Percentiles rank a stretch among this genome's conserved stretches.
Evolutionary conservation across 495 filamentous ascomycete genomes (phyloP).

Genomic region (Neurospora sp.): DNA sequence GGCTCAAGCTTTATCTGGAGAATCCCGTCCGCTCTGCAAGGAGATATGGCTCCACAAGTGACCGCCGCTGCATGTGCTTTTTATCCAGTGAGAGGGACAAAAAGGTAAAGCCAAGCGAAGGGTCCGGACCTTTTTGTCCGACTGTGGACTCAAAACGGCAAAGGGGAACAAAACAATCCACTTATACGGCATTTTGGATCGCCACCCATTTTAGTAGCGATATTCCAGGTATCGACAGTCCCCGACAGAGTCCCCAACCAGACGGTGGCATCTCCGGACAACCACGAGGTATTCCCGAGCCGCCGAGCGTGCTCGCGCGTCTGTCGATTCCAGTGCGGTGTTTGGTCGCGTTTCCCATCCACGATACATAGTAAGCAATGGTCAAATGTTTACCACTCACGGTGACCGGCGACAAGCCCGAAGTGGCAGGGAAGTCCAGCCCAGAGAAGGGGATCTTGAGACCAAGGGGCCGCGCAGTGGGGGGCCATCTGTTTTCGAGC

Average conservation of each 20-base stretch:
- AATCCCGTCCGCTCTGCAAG: not conserved
- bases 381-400: not conserved
- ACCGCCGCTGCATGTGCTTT: not conserved
- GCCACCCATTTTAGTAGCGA: not conserved
- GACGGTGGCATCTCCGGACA: not conserved
- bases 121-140: not conserved
- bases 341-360: not conserved
- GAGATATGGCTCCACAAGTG: not conserved
- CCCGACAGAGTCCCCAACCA: not conserved
- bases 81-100: not conserved
- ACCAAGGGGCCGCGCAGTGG: not conserved
- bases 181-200: not conserved
- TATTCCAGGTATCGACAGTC: not conserved
- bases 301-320: not conserved
- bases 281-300: not conserved
- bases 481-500: not conserved
- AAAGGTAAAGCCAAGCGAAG: not conserved
- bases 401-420: not conserved
- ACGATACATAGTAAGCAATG: not conserved
- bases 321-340: not conserved
- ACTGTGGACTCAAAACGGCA: not conserved
- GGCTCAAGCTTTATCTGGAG: not conserved
- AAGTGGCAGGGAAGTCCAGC: not conserved
- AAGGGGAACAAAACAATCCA: not conserved
- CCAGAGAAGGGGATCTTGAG: not conserved